Evolutionary conservation across 2,329 filamentous ascomycete genomes (phyloP).

Genomic region (Xylaria sp.): DNA sequence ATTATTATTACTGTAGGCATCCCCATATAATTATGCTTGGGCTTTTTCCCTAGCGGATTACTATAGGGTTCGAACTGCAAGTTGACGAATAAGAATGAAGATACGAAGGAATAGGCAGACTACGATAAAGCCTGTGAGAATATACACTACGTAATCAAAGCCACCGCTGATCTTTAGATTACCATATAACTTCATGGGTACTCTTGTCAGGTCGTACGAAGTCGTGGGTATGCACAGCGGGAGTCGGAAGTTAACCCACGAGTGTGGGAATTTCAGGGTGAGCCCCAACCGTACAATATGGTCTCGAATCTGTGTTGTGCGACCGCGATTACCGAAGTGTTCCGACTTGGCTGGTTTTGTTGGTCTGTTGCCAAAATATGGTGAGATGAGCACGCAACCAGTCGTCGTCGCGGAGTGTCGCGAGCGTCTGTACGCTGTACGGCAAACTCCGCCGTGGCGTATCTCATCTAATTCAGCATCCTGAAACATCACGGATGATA

Average conservation of each 20-base stretch:
- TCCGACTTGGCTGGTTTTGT: conserved; percentile 11
- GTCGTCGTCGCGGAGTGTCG: neutral
- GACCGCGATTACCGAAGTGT: conserved; percentile 10
- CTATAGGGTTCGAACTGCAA: neutral
- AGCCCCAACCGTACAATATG: neutral
- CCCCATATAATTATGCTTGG: conserved; percentile 18
- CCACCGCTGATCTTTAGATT: conserved; percentile 11
- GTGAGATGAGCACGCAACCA: neutral
- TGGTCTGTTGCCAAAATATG: neutral
- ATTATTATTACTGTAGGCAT: neutral
- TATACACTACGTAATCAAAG: neutral
- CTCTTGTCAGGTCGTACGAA: conserved; percentile 13
- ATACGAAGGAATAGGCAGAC: no score
- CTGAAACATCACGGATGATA: conserved; percentile 16
- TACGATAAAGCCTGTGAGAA: no score
- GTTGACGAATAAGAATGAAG: neutral
- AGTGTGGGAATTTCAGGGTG: conserved; percentile 26
- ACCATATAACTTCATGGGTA: neutral
- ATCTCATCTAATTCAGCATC: conserved; percentile 5
- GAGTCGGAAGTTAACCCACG: conserved; percentile 9
- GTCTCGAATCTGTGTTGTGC: conserved; percentile 3
- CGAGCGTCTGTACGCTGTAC: conserved; percentile 6
- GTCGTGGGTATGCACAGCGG: conserved; percentile 21
- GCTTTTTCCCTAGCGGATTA: conserved; percentile 10
- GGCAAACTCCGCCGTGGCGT: conserved; percentile 6